Evolutionary conservation across 2,329 filamentous ascomycete genomes (phyloP).

Genomic region (Alternaria panax): DNA sequence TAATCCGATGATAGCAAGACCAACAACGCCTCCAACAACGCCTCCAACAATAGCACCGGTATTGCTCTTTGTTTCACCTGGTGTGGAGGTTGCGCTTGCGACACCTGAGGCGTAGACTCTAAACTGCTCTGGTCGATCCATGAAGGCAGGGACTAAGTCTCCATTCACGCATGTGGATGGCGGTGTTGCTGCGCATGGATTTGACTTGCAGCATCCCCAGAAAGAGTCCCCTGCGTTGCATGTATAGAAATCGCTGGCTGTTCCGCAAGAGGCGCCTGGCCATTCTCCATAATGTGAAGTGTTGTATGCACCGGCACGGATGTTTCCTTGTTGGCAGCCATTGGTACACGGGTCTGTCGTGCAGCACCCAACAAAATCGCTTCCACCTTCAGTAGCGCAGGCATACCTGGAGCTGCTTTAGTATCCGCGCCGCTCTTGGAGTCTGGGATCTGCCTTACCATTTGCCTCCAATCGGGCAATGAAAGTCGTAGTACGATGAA

Average conservation of each 20-base stretch:
- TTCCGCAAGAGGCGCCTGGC: slow-evolving; percentile 44
- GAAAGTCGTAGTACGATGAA: slow-evolving; percentile 24
- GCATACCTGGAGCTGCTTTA: slow-evolving; percentile 34
- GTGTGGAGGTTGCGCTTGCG: background rate
- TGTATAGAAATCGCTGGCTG: slow-evolving; percentile 45
- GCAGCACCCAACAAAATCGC: slow-evolving; percentile 54
- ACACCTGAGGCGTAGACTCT: slow-evolving; percentile 18
- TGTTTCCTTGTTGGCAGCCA: slow-evolving; percentile 46
- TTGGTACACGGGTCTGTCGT: slow-evolving; percentile 46
- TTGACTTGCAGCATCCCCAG: slow-evolving; percentile 36
- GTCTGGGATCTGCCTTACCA: slow-evolving; percentile 22
- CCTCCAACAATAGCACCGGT: slow-evolving; percentile 39
- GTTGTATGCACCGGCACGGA: slow-evolving; percentile 47
- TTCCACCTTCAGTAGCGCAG: slow-evolving; percentile 28
- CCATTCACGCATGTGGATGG: slow-evolving; percentile 34
- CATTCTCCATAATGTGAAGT: slow-evolving; percentile 40
- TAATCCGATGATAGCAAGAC: slow-evolving; percentile 32
- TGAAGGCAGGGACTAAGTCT: slow-evolving; percentile 38
- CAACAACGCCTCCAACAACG: slow-evolving; percentile 37
- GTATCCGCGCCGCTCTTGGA: background rate
- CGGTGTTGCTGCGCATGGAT: slow-evolving; percentile 42
- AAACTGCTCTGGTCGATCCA: slow-evolving; percentile 31
- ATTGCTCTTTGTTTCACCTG: slow-evolving; percentile 12
- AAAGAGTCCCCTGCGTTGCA: slow-evolving; percentile 33
- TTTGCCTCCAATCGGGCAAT: slow-evolving; percentile 30